These are phyloP conservation scores for Solanum pimpinellifolium DNA, from an alignment of 257 asterid genomes.

Conservation along the genomic window DNA sequence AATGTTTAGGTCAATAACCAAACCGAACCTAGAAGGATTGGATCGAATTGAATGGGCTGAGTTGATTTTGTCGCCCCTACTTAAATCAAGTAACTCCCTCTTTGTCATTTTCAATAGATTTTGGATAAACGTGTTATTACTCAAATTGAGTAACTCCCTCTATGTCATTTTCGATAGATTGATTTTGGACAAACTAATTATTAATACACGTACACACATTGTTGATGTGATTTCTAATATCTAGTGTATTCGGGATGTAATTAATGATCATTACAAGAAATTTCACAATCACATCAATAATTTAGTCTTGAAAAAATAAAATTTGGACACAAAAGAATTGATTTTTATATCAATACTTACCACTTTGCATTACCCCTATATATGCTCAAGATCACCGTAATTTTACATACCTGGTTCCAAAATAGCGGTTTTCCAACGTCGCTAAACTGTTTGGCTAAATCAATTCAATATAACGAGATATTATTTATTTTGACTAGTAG, in stretches of 20 bases:
- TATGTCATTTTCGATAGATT: not conserved
- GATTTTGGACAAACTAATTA: not conserved
- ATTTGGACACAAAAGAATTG: not conserved
- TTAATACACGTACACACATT: not conserved
- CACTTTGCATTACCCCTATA: not conserved
- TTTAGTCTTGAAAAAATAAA: not conserved
- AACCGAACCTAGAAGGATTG: too few species aligned
- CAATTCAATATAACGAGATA: not conserved
- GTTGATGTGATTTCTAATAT: not conserved
- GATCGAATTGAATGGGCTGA: rapidly evolving
- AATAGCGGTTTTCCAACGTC: not conserved
- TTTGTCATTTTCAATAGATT: not conserved
- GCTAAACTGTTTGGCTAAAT: not conserved
- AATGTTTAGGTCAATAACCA: too few species aligned
- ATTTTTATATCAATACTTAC: not conserved
- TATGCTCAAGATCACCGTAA: not conserved
- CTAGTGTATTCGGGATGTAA: not conserved
- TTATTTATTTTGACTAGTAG: not conserved
- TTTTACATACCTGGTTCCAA: not conserved
- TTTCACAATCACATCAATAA: not conserved
- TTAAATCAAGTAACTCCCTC: not conserved
- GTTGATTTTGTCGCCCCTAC: too few species aligned
- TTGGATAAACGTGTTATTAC: not conserved
- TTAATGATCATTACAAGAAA: not conserved
- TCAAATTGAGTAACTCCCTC: too few species aligned